Base-by-base conservation (phyloP, 495 filamentous ascomycete species). In the Achaetomiella virescens region DNA sequence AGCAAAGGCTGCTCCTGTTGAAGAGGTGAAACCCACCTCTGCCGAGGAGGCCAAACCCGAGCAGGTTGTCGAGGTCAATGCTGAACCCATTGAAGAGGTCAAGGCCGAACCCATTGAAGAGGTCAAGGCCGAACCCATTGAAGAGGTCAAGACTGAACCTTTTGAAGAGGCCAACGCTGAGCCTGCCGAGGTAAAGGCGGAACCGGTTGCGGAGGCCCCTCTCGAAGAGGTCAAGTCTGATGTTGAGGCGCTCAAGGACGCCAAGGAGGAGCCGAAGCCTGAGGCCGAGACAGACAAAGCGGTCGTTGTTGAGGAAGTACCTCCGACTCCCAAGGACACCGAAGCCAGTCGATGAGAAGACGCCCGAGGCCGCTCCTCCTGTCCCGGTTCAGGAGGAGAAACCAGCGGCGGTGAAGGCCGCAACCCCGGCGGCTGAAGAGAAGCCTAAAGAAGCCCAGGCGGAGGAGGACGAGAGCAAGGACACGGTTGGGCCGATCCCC, bases 401-500 rank as follows among this genome's bases (percentile, higher is more conserved):
- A 15, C 37, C 50, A 11, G 41, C 14, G 6, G 43, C 45, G 25
- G 35, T 48, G 25, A 42, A 42, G 20, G n/a, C 29, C 3, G 21
- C 18, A 14, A n/a, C 2, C 20, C 42, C 14, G 38, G 54, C 20
- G 6, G 41, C 20, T 3, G 25, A 31, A 3, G 63, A 59, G 27
- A 52, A 56, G 17, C 54, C 56, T 31, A 61, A 60, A 15, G 53
- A 59, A 14, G 36, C 43, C 24, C 58, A 54, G 43, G 29, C 48
- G 24, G 62, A 57, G 44, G 65, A 57, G 24, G 69, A 70, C 8
- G 70, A 72, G 57, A 65, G 61, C 48, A 69, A 69, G 33, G 67
- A 73, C 54, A 68, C 41, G 4, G 66, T 68, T 63, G 68, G 64
- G 44, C 69, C 65, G 15, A 70, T 72, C 40, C 62, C 64, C 50